phyloP scores from a whole-genome alignment of 1,284 basidiomycete genomes.

The Cutaneotrichosporon mucoides region DNA sequence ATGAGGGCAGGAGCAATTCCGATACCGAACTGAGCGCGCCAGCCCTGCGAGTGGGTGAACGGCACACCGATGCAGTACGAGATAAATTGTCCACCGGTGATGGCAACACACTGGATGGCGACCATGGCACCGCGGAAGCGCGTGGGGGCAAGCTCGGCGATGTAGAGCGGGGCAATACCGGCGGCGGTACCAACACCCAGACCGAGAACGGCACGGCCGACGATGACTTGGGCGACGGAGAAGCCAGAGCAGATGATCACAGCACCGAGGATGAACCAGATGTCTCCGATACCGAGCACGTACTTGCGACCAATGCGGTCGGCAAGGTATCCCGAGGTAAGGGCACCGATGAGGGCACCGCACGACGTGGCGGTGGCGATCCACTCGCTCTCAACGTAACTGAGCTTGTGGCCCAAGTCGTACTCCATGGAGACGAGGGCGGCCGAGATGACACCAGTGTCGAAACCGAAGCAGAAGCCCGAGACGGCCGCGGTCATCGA shows the following conservation, averaged over 20 bases:
- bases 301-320: constrained; percentile 49
- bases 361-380: constrained; percentile 72
- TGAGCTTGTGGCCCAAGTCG: constrained; percentile 63
- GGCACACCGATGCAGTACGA: constrained; percentile 45
- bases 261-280: constrained; percentile 60
- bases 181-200: constrained; percentile 48
- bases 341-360: constrained; percentile 63
- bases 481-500: constrained; percentile 31
- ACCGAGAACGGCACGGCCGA: constrained; percentile 47
- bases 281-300: constrained; percentile 65
- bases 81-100: constrained; percentile 49
- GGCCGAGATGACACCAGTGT: constrained; percentile 48
- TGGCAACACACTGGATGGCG: constrained; percentile 44
- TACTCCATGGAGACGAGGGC: constrained; percentile 67
- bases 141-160: constrained; percentile 48
- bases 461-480: constrained; percentile 39
- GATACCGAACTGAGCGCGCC: constrained; percentile 41
- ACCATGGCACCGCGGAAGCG: constrained; percentile 47
- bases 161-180: constrained; percentile 45
- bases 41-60: constrained; percentile 34
- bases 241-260: constrained; percentile 45
- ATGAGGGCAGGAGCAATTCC: constrained; percentile 43
- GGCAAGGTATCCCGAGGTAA: constrained; percentile 37
- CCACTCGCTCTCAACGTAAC: constrained; percentile 68
- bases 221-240: constrained; percentile 40